Evolutionary conservation across 2,329 filamentous ascomycete species (phyloP).

Genomic region (Corniculantispora saksenae): DNA sequence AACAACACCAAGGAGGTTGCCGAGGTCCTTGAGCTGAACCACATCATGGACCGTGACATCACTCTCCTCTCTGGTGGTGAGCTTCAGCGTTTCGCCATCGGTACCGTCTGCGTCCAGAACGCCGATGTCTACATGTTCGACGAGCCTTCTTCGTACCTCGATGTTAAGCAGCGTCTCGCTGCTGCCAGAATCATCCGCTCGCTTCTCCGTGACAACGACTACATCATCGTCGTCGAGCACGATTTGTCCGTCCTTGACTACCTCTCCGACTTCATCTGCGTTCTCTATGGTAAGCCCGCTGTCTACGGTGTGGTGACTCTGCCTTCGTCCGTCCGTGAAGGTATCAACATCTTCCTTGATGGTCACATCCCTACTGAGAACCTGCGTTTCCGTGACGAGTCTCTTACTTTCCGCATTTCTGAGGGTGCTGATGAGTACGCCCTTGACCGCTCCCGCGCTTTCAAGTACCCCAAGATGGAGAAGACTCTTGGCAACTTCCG

Average conservation of each 20-base stretch:
- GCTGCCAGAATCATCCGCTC: slow-evolving; percentile 91
- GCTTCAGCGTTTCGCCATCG: slow-evolving; percentile 96
- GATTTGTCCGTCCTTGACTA: slow-evolving; percentile 98
- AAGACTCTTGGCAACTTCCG: slow-evolving; percentile 91
- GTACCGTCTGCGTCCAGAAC: slow-evolving; percentile 90
- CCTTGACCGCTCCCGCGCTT: slow-evolving; percentile 80
- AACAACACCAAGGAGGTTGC: slow-evolving; percentile 80
- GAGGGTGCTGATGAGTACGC: slow-evolving; percentile 88
- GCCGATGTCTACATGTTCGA: slow-evolving; percentile 99
- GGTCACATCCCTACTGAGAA: slow-evolving; percentile 98
- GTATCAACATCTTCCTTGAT: slow-evolving; percentile 98
- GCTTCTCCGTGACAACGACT: slow-evolving; percentile 84
- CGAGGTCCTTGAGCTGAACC: slow-evolving; percentile 80
- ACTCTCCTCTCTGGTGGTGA: slow-evolving; percentile 92
- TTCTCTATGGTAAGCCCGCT: slow-evolving; percentile 92
- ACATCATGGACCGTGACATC: slow-evolving; percentile 91
- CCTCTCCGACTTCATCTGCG: slow-evolving; percentile 96
- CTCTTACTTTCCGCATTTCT: slow-evolving; percentile 89
- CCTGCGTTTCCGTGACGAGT: slow-evolving; percentile 95
- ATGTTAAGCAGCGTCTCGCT: slow-evolving; percentile 97
- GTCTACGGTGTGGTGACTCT: slow-evolving; percentile 98
- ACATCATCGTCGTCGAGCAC: slow-evolving; percentile 98
- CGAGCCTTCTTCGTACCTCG: slow-evolving; percentile 96
- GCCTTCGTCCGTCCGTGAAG: slow-evolving; percentile 93
- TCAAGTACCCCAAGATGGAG: slow-evolving; percentile 85